Conservation (phyloP, 148 eudicot species). For the Polygonum maritimum region DNA sequence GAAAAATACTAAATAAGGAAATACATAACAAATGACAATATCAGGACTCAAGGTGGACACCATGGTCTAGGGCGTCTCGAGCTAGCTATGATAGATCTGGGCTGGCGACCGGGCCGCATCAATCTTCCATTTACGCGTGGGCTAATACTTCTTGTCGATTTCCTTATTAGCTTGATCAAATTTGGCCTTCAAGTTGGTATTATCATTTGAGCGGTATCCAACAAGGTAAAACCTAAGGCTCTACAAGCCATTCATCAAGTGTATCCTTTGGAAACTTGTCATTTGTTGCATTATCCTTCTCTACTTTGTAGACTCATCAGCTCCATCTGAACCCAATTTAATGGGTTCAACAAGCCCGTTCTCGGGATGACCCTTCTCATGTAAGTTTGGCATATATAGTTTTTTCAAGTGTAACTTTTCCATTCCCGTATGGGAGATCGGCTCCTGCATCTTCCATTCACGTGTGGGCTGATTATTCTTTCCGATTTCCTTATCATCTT, state of each 20-base stretch:
- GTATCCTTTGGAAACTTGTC: slow-evolving; percentile 56
- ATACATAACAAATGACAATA: no score
- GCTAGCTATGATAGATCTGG: no score
- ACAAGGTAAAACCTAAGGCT: slow-evolving; percentile 44
- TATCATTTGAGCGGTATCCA: slow-evolving; percentile 44
- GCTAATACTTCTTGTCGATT: no score
- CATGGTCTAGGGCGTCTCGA: no score
- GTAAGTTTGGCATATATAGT: slow-evolving; percentile 13
- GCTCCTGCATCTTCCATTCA: slow-evolving; percentile 53
- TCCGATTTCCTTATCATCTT: no score
- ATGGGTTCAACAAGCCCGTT: slow-evolving; percentile 30
- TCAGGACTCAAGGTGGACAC: no score
- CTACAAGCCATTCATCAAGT: slow-evolving; percentile 80
- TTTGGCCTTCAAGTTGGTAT: no score
- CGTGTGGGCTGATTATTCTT: no score
- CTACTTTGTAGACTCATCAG: slow-evolving; percentile 38
- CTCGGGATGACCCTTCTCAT: slow-evolving; percentile 17
- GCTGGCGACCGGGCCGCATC: no score
- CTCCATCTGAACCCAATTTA: slow-evolving; percentile 57
- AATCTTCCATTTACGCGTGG: no score
- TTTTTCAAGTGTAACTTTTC: slow-evolving; percentile 24
- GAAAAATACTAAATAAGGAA: no score
- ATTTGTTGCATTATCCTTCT: slow-evolving; percentile 26
- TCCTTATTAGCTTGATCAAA: no score
- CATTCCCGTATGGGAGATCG: slow-evolving; percentile 31